These are phyloP conservation scores for Candida sanyaensis DNA, from an alignment of 1,139 yeast genomes.

Conservation along the genomic window DNA sequence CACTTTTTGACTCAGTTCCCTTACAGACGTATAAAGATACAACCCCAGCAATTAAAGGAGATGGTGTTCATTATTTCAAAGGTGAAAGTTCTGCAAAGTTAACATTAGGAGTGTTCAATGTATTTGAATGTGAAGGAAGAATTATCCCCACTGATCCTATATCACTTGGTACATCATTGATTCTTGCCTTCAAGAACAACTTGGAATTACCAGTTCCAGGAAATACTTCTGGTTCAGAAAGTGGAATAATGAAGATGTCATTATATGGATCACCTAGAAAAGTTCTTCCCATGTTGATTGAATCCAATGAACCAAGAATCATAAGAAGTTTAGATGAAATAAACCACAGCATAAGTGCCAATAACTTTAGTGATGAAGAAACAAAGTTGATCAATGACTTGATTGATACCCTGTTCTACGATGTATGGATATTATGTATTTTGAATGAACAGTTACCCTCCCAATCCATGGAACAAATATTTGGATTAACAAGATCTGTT, in stretches of 20 bases:
- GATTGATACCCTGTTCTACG: slow-evolving; percentile 40
- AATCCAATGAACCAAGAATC: slow-evolving; percentile 31
- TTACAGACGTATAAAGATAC: slow-evolving; percentile 36
- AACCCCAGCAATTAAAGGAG: slow-evolving; percentile 19
- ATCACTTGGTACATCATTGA: slow-evolving; percentile 35
- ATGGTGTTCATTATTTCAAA: slow-evolving; percentile 18
- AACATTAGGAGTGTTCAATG: slow-evolving; percentile 45
- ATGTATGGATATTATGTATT: slow-evolving; percentile 39
- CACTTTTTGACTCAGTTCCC: slow-evolving; percentile 54
- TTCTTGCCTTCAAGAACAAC: slow-evolving; percentile 34
- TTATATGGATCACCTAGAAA: slow-evolving; percentile 43
- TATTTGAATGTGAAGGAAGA: slow-evolving; percentile 20
- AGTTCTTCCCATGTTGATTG: slow-evolving; percentile 46
- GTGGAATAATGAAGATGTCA: slow-evolving; percentile 33
- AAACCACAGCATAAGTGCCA: slow-evolving; percentile 7
- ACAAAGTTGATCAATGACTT: slow-evolving; percentile 27
- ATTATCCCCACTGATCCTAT: slow-evolving; percentile 47
- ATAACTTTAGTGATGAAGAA: slow-evolving; percentile 7
- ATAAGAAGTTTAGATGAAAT: slow-evolving; percentile 22
- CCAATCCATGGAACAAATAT: slow-evolving; percentile 16
- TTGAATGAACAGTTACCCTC: slow-evolving; percentile 20
- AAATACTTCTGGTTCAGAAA: slow-evolving; percentile 1
- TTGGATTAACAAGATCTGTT: slow-evolving; percentile 18
- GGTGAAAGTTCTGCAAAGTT: slow-evolving; percentile 19
- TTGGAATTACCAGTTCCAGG: slow-evolving; percentile 29